Evolutionary conservation across 2,329 filamentous ascomycete genomes (phyloP).

Genomic region (Coniochaeta pulveracea): DNA sequence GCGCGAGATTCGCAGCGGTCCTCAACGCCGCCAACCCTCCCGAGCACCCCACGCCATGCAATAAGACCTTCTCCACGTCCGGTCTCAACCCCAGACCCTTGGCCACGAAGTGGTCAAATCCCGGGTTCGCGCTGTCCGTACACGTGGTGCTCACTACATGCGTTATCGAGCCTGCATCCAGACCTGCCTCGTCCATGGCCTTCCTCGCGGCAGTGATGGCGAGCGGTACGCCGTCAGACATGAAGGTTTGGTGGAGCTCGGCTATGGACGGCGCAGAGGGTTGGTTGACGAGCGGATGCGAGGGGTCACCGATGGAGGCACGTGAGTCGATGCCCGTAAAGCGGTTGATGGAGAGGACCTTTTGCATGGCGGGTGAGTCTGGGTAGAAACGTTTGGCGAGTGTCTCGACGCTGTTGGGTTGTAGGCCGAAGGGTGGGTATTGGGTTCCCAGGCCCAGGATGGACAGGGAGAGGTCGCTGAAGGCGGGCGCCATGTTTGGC

Average conservation of each 20-base stretch:
- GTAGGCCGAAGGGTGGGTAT: slow-evolving; percentile 46
- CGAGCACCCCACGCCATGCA: slow-evolving; percentile 56
- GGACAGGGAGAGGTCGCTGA: slow-evolving; percentile 43
- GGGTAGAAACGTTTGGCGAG: slow-evolving; percentile 47
- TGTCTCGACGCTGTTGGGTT: slow-evolving; percentile 35
- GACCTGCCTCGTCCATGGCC: slow-evolving; percentile 41
- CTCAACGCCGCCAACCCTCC: slow-evolving; percentile 51
- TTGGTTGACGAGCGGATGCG: slow-evolving; percentile 51
- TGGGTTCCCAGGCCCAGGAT: slow-evolving; percentile 47
- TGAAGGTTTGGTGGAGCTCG: slow-evolving; percentile 43
- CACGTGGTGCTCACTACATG: slow-evolving; percentile 59
- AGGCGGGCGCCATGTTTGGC: no score
- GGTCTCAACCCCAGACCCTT: slow-evolving; percentile 45
- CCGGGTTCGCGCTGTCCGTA: slow-evolving; percentile 58
- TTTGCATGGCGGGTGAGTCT: slow-evolving; percentile 46
- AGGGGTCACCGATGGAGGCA: slow-evolving; percentile 48
- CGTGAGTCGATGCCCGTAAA: slow-evolving; percentile 54
- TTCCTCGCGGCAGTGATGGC: slow-evolving; percentile 43
- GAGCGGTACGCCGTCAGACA: slow-evolving; percentile 45
- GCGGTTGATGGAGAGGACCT: slow-evolving; percentile 51
- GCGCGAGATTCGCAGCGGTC: slow-evolving; percentile 54
- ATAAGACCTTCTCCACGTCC: slow-evolving; percentile 50
- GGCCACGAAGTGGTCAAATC: slow-evolving; percentile 55
- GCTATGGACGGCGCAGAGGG: slow-evolving; percentile 38
- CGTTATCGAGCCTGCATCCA: slow-evolving; percentile 43